A percentile compares a stretch with the other conserved stretches of the same genome.
phyloP scores from a whole-genome alignment of 305 asterid genomes.

The Fraxinus paxiana region DNA sequence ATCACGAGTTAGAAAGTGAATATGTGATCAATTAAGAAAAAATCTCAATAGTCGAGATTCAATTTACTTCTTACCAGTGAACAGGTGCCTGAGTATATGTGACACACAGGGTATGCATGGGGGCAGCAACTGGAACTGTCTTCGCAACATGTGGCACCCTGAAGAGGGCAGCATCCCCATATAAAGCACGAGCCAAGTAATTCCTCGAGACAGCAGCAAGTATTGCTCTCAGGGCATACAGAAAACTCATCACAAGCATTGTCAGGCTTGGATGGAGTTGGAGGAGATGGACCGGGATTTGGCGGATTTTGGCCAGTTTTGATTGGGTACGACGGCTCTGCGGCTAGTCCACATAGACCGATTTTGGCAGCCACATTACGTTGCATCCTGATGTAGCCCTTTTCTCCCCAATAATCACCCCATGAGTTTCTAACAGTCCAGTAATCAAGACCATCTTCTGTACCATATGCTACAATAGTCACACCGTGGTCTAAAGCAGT shows the following conservation, averaged over 20 bases:
- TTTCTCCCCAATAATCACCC: slow-evolving; percentile 83
- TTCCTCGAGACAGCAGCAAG: slow-evolving; percentile 75
- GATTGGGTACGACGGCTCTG: slow-evolving; percentile 71
- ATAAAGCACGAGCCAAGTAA: slow-evolving; percentile 45
- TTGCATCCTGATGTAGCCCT: slow-evolving; percentile 73
- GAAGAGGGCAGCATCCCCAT: slow-evolving; percentile 95
- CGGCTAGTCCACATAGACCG: slow-evolving; percentile 74
- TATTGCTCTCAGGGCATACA: slow-evolving; percentile 60
- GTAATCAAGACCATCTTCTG: slow-evolving; percentile 56
- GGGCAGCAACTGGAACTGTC: slow-evolving; percentile 93
- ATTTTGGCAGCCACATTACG: slow-evolving; percentile 43
- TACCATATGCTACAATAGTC: slow-evolving; percentile 67
- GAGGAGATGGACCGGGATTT: slow-evolving; percentile 81
- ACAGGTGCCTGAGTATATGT: slow-evolving; percentile 67
- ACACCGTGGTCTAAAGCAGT: slow-evolving; percentile 70
- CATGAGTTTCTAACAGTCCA: slow-evolving; percentile 91
- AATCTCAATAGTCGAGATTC: neutral
- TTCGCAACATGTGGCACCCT: slow-evolving; percentile 80
- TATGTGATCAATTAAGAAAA: neutral
- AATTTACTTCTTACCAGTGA: slow-evolving; percentile 45
- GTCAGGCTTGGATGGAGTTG: slow-evolving; percentile 61
- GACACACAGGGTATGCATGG: slow-evolving; percentile 77
- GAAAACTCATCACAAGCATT: slow-evolving; percentile 54
- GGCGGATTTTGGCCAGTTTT: slow-evolving; percentile 78
- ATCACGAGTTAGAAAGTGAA: neutral